Conservation (phyloP, 2,329 filamentous ascomycete species). For the Ophiostoma himal-ulmi region DNA sequence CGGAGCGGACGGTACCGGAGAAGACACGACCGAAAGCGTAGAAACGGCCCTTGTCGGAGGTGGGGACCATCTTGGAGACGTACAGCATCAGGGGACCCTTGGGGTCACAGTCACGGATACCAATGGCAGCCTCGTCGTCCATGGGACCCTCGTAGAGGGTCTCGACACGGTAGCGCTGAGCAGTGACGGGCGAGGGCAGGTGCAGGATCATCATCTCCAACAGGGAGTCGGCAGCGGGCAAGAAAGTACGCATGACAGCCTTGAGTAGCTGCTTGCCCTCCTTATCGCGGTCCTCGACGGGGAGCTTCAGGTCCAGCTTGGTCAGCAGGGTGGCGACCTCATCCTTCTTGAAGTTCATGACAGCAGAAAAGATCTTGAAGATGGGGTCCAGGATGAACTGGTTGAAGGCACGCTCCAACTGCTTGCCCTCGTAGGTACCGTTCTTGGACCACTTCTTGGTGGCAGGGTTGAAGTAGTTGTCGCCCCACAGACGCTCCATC, state of each 20-base stretch:
- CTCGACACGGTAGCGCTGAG: conserved; percentile 96
- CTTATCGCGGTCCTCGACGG: conserved; percentile 77
- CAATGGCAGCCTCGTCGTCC: conserved; percentile 88
- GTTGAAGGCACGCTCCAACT: conserved; percentile 94
- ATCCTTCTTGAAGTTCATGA: conserved; percentile 99
- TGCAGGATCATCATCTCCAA: conserved; percentile 99
- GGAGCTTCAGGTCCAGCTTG: conserved; percentile 94
- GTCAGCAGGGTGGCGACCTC: conserved; percentile 75
- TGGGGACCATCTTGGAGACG: conserved; percentile 99
- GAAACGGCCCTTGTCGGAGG: conserved; percentile 99
- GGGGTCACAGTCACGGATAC: conserved; percentile 97
- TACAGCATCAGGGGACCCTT: conserved; percentile 99
- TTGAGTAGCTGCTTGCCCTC: conserved; percentile 95
- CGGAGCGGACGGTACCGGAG: conserved; percentile 93
- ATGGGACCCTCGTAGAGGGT: conserved; percentile 96
- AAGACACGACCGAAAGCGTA: conserved; percentile 99
- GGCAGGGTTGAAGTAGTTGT: conserved; percentile 99
- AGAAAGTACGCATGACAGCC: conserved; percentile 97
- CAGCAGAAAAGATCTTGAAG: conserved; percentile 94
- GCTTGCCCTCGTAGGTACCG: conserved; percentile 75
- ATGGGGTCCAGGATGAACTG: conserved; percentile 99
- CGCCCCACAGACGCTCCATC: conserved; percentile 99
- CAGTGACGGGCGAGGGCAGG: conserved; percentile 89
- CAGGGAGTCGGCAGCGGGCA: conserved; percentile 94
- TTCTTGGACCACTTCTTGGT: conserved; percentile 99